Evolutionary conservation across 2,329 filamentous ascomycete genomes (phyloP).

Genomic region (Talaromyces albobiverticillius): DNA sequence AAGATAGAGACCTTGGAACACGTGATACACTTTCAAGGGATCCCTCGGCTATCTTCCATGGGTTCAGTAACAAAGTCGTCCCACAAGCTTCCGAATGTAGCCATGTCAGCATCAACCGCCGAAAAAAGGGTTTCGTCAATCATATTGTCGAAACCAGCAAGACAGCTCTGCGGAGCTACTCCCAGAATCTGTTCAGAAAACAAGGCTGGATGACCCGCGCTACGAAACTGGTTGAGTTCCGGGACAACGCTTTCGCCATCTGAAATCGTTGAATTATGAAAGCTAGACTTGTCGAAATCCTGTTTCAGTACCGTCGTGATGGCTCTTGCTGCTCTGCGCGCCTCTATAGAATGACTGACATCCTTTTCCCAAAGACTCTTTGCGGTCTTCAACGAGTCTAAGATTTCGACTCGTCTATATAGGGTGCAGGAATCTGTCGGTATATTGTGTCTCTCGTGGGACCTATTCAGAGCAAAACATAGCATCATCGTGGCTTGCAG

Average conservation of each 20-base stretch:
- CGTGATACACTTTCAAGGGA: no score
- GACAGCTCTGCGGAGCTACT: neutral
- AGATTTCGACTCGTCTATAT: conserved; percentile 6
- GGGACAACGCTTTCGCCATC: neutral
- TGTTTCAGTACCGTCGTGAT: conserved; percentile 2
- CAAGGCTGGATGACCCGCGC: neutral
- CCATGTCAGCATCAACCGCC: conserved; percentile 1
- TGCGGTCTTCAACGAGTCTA: conserved; percentile 6
- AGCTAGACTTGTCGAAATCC: neutral
- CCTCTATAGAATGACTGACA: conserved; percentile 5
- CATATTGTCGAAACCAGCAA: conserved; percentile 2
- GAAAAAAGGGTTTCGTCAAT: neutral
- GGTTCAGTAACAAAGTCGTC: conserved; percentile 18
- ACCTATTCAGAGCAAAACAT: conserved; percentile 12
- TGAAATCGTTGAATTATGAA: neutral
- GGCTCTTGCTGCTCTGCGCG: conserved; percentile 9
- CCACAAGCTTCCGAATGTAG: conserved; percentile 6
- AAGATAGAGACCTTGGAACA: no score
- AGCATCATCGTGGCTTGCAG: conserved; percentile 16
- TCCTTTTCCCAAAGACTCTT: conserved; percentile 11
- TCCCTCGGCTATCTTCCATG: conserved; percentile 5
- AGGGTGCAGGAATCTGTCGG: neutral
- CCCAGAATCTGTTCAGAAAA: neutral
- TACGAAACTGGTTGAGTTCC: neutral
- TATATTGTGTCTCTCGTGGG: neutral